Evolutionary conservation across 495 filamentous ascomycete species (phyloP), one percentile per base, ranked within the genome.

Genomic region (Annulohypoxylon maeteangense): DNA sequence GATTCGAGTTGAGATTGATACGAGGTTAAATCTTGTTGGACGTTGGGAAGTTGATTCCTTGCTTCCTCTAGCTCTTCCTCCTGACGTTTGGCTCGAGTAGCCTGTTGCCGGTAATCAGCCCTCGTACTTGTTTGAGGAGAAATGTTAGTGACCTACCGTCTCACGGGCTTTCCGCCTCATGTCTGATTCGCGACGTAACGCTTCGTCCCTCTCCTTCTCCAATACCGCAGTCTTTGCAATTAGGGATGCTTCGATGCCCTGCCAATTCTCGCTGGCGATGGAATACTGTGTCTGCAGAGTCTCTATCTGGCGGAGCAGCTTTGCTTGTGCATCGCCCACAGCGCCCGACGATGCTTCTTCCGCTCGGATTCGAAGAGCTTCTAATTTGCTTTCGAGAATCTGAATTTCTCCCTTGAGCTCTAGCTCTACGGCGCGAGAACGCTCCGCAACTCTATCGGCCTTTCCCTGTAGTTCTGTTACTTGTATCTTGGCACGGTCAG

Each of bases 261-360:
- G 94, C 96, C 96, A 99, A 77, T 98, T 99, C 72, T 97, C 94
- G 67, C 92, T 95, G 2, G 96, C 95, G 55, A 93, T 88, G 0
- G 93, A 90, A 78, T 99, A 97, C 79, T 99, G 96, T 4, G 91
- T 95, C 80, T 98, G 96, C 54, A 99, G 81, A 2, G 93, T 98
- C 83, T 99, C 96, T 29, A 98, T 89, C 79, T 98, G 96, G 47
- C 96, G 89, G 20, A 98, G 83, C 22, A 99, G 84, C 76, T 98
- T 97, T 22, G 91, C 93, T 71, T 97, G 93, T 0, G 92, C 89
- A 76, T 98, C 94, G 6, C 93, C 91, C 5, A 87, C 87, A 42
- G 88, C 86, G 18, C 93, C 91, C 4, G 93, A 93, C 0, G 93
- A 94, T 3, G 90, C 93, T 78, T 99, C 96, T 82, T 99, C 96